These are phyloP conservation scores for Rhizomucor miehei DNA, from an alignment of 371 early-diverging fungal genomes.

Conservation along the genomic window DNA sequence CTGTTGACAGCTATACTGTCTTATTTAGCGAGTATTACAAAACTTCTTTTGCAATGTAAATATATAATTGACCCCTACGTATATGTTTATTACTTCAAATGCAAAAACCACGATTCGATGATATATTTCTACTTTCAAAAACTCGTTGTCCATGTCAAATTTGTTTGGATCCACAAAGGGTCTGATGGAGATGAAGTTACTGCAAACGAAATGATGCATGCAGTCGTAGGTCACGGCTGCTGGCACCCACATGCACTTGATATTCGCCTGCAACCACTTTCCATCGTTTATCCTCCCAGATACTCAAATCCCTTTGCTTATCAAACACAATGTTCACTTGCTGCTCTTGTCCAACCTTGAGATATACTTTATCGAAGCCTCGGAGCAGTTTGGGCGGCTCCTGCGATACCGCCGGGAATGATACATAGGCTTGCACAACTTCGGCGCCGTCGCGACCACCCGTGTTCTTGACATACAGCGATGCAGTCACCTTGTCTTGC, in stretches of 20 bases:
- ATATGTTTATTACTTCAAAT: too few relatives aligned
- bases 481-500: constrained; percentile 15
- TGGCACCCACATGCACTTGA: constrained; percentile 36
- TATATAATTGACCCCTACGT: too few relatives aligned
- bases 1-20: too few relatives aligned
- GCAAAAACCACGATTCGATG: too few relatives aligned
- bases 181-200: too few relatives aligned
- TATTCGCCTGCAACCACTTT: constrained; percentile 29
- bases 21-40: too few relatives aligned
- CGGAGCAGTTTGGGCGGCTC: constrained; percentile 43
- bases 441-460: constrained; percentile 55
- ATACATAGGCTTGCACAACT: constrained; percentile 54
- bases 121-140: too few relatives aligned
- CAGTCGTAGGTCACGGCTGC: constrained; percentile 34
- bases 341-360: constrained; percentile 17
- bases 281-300: constrained; percentile 33
- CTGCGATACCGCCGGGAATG: constrained; percentile 36
- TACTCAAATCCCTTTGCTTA: constrained; percentile 22
- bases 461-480: constrained; percentile 42
- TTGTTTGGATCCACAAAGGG: too few relatives aligned
- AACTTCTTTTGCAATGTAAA: too few relatives aligned
- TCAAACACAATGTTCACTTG: constrained; percentile 21
- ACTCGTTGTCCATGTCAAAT: too few relatives aligned
- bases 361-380: constrained; percentile 39
- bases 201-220: constrained; percentile 8